A percentile compares a stretch with the other conserved stretches of the same genome.
Evolutionary conservation across 345 rosid species (phyloP).

Genomic region (Arabidopsis suecica): DNA sequence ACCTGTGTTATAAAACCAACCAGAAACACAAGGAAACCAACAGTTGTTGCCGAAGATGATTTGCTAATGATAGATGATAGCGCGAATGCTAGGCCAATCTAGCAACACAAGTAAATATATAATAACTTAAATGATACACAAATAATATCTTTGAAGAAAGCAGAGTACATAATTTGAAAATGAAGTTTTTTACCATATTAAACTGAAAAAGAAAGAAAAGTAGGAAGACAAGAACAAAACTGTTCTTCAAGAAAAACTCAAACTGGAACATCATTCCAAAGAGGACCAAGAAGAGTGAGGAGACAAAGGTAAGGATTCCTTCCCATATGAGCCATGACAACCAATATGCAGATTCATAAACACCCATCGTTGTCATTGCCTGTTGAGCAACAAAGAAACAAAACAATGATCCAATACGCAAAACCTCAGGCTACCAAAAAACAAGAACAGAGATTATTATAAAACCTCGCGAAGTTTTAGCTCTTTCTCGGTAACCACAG

Average conservation of each 20-base stretch:
- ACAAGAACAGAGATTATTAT: not conserved
- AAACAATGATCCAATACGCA: slow-evolving; percentile 54
- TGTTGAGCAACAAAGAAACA: slow-evolving; percentile 61
- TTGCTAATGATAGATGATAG: slow-evolving; percentile 78
- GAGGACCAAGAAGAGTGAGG: slow-evolving; percentile 75
- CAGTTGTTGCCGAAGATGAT: slow-evolving; percentile 77
- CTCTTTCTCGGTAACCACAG: slow-evolving; percentile 81
- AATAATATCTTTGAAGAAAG: not conserved
- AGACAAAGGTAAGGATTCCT: slow-evolving; percentile 64
- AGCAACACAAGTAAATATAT: slow-evolving; percentile 40
- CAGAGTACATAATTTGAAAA: slow-evolving; percentile 23
- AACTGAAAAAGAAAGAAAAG: slow-evolving; percentile 82
- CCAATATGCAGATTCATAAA: slow-evolving; percentile 86
- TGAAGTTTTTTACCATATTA: slow-evolving; percentile 67
- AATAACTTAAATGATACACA: not conserved
- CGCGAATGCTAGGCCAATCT: slow-evolving; percentile 84
- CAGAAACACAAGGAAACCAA: slow-evolving; percentile 79
- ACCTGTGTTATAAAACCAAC: slow-evolving; percentile 84
- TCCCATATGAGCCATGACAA: slow-evolving; percentile 92
- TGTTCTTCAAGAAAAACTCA: slow-evolving; percentile 84
- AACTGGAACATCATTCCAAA: slow-evolving; percentile 95
- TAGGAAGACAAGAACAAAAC: slow-evolving; percentile 65
- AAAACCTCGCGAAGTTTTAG: slow-evolving; percentile 95
- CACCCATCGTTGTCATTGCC: slow-evolving; percentile 91
- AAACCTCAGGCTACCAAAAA: not conserved